These are phyloP conservation scores for Plectosphaerella sp. DNA, from an alignment of 2,329 filamentous ascomycete genomes.

Conservation along the genomic window DNA sequence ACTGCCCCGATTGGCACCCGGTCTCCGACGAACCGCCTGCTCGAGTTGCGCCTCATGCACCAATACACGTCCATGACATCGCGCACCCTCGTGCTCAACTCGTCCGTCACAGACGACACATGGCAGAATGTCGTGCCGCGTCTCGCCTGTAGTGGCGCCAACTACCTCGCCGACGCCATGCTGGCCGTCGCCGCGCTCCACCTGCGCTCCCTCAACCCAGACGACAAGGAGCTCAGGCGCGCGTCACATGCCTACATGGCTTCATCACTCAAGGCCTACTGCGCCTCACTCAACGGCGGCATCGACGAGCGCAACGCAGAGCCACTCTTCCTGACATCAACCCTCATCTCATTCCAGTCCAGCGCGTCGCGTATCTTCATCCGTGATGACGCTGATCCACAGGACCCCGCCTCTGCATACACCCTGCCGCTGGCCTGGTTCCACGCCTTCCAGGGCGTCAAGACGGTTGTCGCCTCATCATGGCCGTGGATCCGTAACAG, in stretches of 20 bases:
- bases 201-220: slow-evolving; percentile 49
- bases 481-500: slow-evolving; percentile 61
- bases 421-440: slow-evolving; percentile 61
- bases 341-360: slow-evolving; percentile 64
- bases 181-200: slow-evolving; percentile 62
- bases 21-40: slow-evolving; percentile 37
- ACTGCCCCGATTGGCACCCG: slow-evolving; percentile 26
- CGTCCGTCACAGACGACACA: slow-evolving; percentile 46
- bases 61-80: slow-evolving; percentile 59
- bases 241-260: slow-evolving; percentile 64
- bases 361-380: slow-evolving; percentile 59
- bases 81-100: slow-evolving; percentile 53
- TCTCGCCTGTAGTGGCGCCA: slow-evolving; percentile 52
- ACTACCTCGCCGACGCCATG: slow-evolving; percentile 59
- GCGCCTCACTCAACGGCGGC: slow-evolving; percentile 48
- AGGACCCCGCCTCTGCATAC: slow-evolving; percentile 41
- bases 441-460: slow-evolving; percentile 63
- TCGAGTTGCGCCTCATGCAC: slow-evolving; percentile 61
- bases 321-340: slow-evolving; percentile 57
- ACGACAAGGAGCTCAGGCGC: slow-evolving; percentile 56
- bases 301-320: slow-evolving; percentile 57
- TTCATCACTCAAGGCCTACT: slow-evolving; percentile 58
- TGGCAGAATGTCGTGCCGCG: slow-evolving; percentile 58
- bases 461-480: slow-evolving; percentile 58
- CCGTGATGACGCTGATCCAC: slow-evolving; percentile 45